Evolutionary conservation across 108 stramenopile species (phyloP), one percentile per base, ranked within the genome.

Genomic region (Pinguiococcus pyrenoidosus): DNA sequence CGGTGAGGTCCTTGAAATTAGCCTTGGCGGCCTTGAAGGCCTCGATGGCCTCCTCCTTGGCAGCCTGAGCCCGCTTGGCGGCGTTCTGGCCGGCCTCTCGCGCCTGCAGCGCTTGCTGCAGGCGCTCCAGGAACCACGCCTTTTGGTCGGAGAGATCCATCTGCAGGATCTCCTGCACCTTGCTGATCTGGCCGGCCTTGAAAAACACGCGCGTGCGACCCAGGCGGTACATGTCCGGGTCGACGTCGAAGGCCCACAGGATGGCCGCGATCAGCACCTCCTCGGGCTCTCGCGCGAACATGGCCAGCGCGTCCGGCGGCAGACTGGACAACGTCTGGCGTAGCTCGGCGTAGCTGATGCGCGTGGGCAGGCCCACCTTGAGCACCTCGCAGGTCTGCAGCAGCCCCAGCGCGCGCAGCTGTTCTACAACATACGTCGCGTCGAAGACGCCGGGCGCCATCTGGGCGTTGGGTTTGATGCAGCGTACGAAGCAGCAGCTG

Each of bases 341-440:
- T 20, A 70, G 65, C 24, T 70, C 69, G 14, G 47, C 29, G 50
- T 58, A 59, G 17, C 23, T 58, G 4, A 70, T 32, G 17, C 69
- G 33, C 17, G 66, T 65, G 23, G 69, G 69, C 56, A 70, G 27
- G 6, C 69, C 60, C 21, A 64, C 69, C 28, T 53, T 54, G 12
- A 70, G 56, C 37, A 67, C 66, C 39, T 62, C 55, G 26, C 66
- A 64, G n/a, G 69, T 62, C 49, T 68, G 69, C 14, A 67, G 27
- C 6, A 70, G 44, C 4, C 69, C 61, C 1, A 69, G 40, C 22
- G 58, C 37, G 25, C 45, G 59, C 14, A 69, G 33, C 29, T 69
- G 68, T 1, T 62, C 66, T 28, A 59, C 44, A 16, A 69, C 68
- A 18, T 61, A 69, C 33, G 39, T 25, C 21, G 14, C n/a, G 49